Conservation (phyloP, 2,329 filamentous ascomycete genomes). For the Parafenestella ontariensis region DNA sequence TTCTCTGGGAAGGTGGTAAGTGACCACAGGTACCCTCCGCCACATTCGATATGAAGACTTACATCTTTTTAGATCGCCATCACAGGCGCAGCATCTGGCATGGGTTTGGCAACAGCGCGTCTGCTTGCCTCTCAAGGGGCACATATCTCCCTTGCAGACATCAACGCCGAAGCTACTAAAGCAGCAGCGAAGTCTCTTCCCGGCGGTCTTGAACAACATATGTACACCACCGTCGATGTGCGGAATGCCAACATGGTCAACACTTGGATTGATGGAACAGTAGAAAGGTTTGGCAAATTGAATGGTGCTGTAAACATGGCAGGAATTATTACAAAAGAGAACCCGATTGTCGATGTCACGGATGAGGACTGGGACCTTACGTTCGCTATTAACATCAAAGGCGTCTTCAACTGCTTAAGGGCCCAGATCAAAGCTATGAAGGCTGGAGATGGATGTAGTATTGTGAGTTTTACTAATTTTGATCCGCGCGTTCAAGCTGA, state of each 20-base stretch:
- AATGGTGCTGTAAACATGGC: slow-evolving; percentile 52
- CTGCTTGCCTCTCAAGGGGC: slow-evolving; percentile 55
- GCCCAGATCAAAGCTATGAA: slow-evolving; percentile 25
- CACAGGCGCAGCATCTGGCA: slow-evolving; percentile 47
- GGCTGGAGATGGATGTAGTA: slow-evolving; percentile 16
- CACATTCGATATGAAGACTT: not conserved
- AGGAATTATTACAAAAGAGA: slow-evolving; percentile 41
- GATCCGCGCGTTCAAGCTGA: not conserved
- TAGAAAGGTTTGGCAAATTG: slow-evolving; percentile 42
- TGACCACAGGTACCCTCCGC: not conserved
- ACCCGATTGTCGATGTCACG: slow-evolving; percentile 23
- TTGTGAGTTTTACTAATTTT: slow-evolving; percentile 11
- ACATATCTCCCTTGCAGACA: slow-evolving; percentile 21
- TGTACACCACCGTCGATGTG: slow-evolving; percentile 55
- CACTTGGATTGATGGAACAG: slow-evolving; percentile 44
- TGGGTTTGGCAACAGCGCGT: slow-evolving; percentile 54
- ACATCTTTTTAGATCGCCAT: slow-evolving; percentile 7
- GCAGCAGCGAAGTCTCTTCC: slow-evolving; percentile 41
- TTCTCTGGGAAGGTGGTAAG: slow-evolving; percentile 11
- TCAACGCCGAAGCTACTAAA: slow-evolving; percentile 49
- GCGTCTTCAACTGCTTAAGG: slow-evolving; percentile 42
- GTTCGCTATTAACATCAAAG: slow-evolving; percentile 45
- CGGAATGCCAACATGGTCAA: slow-evolving; percentile 50
- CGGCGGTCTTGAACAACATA: slow-evolving; percentile 18
- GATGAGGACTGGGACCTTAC: slow-evolving; percentile 47